These are phyloP conservation scores for Ganoderma meredithae DNA, from an alignment of 1,284 basidiomycete species.

Conservation along the genomic window DNA sequence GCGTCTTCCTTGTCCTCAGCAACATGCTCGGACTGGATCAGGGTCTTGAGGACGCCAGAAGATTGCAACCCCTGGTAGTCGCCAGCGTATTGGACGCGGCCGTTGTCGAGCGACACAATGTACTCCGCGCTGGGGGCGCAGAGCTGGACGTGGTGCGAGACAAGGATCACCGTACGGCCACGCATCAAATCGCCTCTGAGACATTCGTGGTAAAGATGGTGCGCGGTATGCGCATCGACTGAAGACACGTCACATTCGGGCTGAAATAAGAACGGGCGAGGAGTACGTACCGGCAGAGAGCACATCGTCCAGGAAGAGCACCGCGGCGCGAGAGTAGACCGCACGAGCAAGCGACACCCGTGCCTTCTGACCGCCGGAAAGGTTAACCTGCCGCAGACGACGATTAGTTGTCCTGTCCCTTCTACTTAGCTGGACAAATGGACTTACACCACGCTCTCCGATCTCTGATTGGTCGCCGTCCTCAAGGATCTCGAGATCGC, in stretches of 20 bases:
- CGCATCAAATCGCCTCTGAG: constrained; percentile 85
- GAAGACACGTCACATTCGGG: constrained; percentile 8
- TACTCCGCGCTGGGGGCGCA: constrained; percentile 75
- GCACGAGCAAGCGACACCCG: constrained; percentile 90
- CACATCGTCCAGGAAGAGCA: constrained; percentile 91
- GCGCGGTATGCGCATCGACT: constrained; percentile 90
- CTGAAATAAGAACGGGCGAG: not conserved
- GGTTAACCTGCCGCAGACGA: constrained; percentile 69
- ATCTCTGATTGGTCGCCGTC: constrained; percentile 95
- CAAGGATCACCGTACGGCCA: constrained; percentile 84
- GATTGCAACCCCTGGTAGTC: constrained; percentile 69
- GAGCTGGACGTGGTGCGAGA: constrained; percentile 90
- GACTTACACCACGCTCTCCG: constrained; percentile 78
- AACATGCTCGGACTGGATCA: constrained; percentile 69
- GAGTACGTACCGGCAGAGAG: constrained; percentile 65
- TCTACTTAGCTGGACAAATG: not conserved
- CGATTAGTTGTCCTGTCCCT: not conserved
- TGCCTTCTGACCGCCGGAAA: constrained; percentile 96
- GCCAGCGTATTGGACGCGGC: constrained; percentile 82
- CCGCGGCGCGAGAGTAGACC: constrained; percentile 90
- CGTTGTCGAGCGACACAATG: constrained; percentile 87
- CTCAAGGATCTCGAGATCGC: constrained; percentile 90
- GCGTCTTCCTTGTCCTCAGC: constrained; percentile 47
- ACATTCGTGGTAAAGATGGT: constrained; percentile 85
- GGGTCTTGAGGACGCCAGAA: constrained; percentile 69